Base-by-base conservation (phyloP, 768 basidiomycete genomes). In the Lactifluus hygrophoroides region DNA sequence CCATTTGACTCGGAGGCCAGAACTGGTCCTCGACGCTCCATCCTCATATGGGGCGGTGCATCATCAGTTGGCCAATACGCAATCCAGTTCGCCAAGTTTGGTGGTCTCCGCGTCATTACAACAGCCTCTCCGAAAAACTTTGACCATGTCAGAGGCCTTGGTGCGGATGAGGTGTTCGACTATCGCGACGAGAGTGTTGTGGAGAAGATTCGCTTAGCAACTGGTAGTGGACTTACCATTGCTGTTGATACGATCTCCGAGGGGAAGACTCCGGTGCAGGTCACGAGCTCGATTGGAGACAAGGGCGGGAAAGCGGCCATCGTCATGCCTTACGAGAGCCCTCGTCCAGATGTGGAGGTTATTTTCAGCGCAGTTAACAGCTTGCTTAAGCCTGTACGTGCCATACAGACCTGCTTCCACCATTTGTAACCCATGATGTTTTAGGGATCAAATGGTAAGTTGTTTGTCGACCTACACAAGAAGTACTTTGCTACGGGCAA, bases 101-200 rank as follows among this genome's bases (percentile, higher is more conserved):
- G 68, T 0, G 72, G 71, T 2, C 69, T 68, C 56, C 65, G 64
- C 9, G 70, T 75, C 38, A 56, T 72, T n/a, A 68, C 72, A 5
- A 73, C 73, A 2, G 69, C 74, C 2, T 74, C 72, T 9, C 66
- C 71, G 5, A 61, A 63, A 43, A 75, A 75, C 58, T 68, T 68
- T 23, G 69, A 62, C 0, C 65, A 71, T 19, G 54, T 77, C 40
- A 69, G 67, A 44, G 56, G 66, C 1, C 62, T 71, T 5, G 77
- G 77, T 3, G 77, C 75, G 0, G 68, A 71, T 23, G 68, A 65
- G 8, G 67, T 69, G 3, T 68, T 74, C 43, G 71, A 73, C 55
- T 67, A 70, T 48, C 49, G 59, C 35, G 69, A 69, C 21, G 64
- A 67, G 25, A 59, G 62, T 19, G 64, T 65, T 13, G 63, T 68